A percentile compares a stretch with the other conserved stretches of the same genome.
Conservation (phyloP, 163 green algal species). For the Chlamydomonas reinhardtii region DNA sequence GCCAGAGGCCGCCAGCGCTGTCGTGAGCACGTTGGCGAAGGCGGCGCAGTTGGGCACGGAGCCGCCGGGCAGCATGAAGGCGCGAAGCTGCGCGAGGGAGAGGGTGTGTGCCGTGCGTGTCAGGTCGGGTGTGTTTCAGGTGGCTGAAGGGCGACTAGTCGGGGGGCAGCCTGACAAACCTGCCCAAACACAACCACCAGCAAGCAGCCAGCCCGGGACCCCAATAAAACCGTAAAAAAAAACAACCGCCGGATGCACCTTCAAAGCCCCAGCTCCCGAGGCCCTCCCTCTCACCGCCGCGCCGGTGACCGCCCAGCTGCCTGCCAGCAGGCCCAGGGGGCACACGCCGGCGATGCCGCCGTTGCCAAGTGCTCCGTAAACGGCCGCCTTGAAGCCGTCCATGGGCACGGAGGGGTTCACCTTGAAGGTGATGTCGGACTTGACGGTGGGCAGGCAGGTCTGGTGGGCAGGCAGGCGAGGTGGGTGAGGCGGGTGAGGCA, state of each 20-base stretch:
- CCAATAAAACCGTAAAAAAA: too few species aligned
- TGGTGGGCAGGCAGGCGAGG: not conserved
- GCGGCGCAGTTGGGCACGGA: conserved; percentile 7
- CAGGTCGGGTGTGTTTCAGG: too few species aligned
- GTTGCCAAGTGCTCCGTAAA: conserved; percentile 5
- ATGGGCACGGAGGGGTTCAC: conserved; percentile 16
- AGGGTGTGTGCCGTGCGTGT: too few species aligned
- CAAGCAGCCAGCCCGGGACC: too few species aligned
- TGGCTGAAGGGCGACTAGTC: too few species aligned
- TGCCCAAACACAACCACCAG: too few species aligned
- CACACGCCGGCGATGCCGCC: conserved; percentile 35
- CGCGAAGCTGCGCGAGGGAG: conserved; percentile 2
- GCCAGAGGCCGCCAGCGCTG: not conserved
- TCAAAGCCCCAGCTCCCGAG: too few species aligned
- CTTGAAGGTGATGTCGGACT: conserved; percentile 37
- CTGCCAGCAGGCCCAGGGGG: conserved; percentile 6
- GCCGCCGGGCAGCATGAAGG: not conserved
- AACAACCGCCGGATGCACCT: too few species aligned
- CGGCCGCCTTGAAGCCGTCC: conserved; percentile 16
- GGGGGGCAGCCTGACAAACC: too few species aligned
- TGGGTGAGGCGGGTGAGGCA: not conserved
- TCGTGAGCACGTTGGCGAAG: not conserved
- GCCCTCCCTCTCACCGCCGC: conserved; percentile 8
- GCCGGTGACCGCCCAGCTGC: conserved; percentile 6
- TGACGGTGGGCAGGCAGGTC: not conserved